Conservation (phyloP, 1,284 basidiomycete genomes). For the Somion occarium region DNA sequence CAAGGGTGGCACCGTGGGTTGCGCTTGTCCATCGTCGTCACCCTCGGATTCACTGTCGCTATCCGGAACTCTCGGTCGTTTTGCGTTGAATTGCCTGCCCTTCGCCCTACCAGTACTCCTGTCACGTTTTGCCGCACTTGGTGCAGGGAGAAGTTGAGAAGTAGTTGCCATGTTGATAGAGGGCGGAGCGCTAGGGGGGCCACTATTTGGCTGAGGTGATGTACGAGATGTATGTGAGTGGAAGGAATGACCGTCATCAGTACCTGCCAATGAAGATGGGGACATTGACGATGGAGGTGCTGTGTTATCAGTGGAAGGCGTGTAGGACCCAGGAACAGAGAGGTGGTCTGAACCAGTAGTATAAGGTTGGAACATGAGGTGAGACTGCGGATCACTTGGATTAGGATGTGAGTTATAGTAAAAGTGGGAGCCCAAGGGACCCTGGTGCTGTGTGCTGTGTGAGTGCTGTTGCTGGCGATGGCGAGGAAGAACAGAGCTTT, state of each 20-base stretch:
- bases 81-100: conserved; percentile 1
- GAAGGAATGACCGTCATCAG: conserved; percentile 17
- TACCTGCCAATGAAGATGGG: conserved; percentile 18
- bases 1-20: conserved; percentile 11
- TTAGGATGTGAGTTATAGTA: conserved; percentile 2
- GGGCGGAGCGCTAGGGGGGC: neutral
- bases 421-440: conserved; percentile 14
- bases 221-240: conserved; percentile 6
- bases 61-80: conserved; percentile 1
- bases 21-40: conserved; percentile 6
- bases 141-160: conserved; percentile 1
- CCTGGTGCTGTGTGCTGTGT: conserved; percentile 7
- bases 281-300: conserved; percentile 16
- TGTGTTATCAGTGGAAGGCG: conserved; percentile 4
- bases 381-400: conserved; percentile 14
- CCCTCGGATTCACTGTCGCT: conserved; percentile 13
- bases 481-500: neutral
- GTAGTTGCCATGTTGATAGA: neutral
- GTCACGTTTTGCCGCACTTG: neutral
- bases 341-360: conserved; percentile 2
- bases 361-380: conserved; percentile 5
- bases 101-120: neutral
- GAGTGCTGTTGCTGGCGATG: conserved; percentile 16
- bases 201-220: conserved; percentile 5
- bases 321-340: neutral